Percentiles rank a stretch among this genome's conserved stretches.
phyloP scores from a whole-genome alignment of 495 filamentous ascomycete species.

The Penicillium angulare region DNA sequence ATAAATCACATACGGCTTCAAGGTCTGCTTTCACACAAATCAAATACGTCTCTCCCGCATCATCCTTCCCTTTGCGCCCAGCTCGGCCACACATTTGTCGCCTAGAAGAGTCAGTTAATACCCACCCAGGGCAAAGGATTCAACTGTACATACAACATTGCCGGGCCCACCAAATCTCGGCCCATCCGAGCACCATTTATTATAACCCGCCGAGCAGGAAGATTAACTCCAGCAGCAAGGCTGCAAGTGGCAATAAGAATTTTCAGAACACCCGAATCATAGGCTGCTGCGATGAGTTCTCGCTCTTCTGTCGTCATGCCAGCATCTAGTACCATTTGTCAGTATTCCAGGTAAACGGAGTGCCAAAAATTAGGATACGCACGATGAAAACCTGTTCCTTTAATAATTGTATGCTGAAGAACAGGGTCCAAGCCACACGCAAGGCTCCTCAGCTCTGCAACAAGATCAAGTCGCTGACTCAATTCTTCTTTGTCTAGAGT shows the following conservation, averaged over 20 bases:
- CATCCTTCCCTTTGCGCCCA: slow-evolving; percentile 80
- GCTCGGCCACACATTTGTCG: slow-evolving; percentile 84
- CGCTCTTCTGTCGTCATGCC: slow-evolving; percentile 80
- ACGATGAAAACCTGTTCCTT: slow-evolving; percentile 78
- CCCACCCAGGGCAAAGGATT: background rate
- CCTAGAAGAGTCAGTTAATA: slow-evolving; percentile 37
- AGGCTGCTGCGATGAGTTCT: slow-evolving; percentile 70
- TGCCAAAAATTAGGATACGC: slow-evolving; percentile 17
- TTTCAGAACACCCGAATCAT: slow-evolving; percentile 67
- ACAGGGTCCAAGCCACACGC: slow-evolving; percentile 65
- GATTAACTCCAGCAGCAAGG: slow-evolving; percentile 82
- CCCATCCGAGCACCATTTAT: slow-evolving; percentile 79
- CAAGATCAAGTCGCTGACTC: slow-evolving; percentile 61
- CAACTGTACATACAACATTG: slow-evolving; percentile 60
- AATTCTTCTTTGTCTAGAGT: slow-evolving; percentile 46
- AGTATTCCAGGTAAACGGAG: background rate
- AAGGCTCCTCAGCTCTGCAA: slow-evolving; percentile 67
- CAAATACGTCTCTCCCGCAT: slow-evolving; percentile 76
- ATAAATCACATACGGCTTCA: slow-evolving; percentile 64
- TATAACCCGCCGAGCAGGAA: slow-evolving; percentile 73
- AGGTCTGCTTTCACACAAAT: slow-evolving; percentile 72
- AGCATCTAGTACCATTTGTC: slow-evolving; percentile 48
- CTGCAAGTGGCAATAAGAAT: slow-evolving; percentile 80
- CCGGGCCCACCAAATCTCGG: slow-evolving; percentile 69
- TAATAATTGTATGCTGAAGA: slow-evolving; percentile 61